Evolutionary conservation across 495 filamentous ascomycete species (phyloP), one percentile per base, ranked within the genome.

Genomic region (Xylaria palmicola): DNA sequence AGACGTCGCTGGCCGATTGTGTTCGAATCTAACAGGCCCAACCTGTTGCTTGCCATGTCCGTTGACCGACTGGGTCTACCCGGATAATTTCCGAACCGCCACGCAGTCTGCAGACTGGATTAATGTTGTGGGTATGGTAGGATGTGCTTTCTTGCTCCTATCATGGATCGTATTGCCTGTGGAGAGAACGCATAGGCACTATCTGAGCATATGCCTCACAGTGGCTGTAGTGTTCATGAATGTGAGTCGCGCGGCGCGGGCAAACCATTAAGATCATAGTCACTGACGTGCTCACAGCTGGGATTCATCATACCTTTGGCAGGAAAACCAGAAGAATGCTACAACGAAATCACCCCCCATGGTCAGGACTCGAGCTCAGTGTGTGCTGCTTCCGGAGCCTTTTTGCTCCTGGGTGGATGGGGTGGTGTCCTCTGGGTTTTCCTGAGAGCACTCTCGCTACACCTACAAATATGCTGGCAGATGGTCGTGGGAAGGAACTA

Each of bases 381-480:
- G 5, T 98, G 95, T 65, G 94, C 92, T 12, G 87, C 94, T 57
- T 96, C 92, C 2, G 94, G 94, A 12, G 83, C 92, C 10, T 86
- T 97, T 62, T 75, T 98, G 13, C 77, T 97, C 50, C 83, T 88
- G 24, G 95, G 94, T 47, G 95, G 93, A 56, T 91, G 91, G 83
- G 79, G 85, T 45, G 87, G 86, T 24, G 86, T 90, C 4, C 81
- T 93, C 65, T 98, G 93, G 92, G 87, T 90, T 72, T 97, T 97
- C 74, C 79, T 97, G 45, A 86, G 94, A 51, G 89, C 94, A 4
- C 71, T 97, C 41, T 96, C 93, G 17, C 88, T 98, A 56, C 94
- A 98, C 72, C 84, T 98, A 12, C 95, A 98, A 75, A 96, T 98
- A 45, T 96, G 92, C 78, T 98, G 95, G 95, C 91, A 98, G 70